phyloP scores from a whole-genome alignment of 2,329 filamentous ascomycete species.

The Myriosclerotinia curreyana region DNA sequence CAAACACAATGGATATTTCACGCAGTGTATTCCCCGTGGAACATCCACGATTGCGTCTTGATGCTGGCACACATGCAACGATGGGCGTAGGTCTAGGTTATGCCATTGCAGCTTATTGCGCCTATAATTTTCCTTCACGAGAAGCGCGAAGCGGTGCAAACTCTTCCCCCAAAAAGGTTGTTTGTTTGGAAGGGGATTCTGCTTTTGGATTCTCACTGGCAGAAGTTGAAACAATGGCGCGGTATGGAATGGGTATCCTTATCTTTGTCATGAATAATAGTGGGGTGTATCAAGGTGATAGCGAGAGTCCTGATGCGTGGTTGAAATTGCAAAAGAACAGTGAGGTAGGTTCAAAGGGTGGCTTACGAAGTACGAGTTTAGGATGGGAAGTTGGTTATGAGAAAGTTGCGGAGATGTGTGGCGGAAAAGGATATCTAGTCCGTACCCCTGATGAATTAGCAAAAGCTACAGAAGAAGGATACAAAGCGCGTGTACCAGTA shows the following conservation, averaged over 20 bases:
- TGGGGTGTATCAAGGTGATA: slow-evolving; percentile 49
- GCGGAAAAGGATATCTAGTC: slow-evolving; percentile 52
- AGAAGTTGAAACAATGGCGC: slow-evolving; percentile 55
- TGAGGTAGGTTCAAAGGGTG: slow-evolving; percentile 35
- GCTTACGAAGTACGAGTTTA: slow-evolving; percentile 49
- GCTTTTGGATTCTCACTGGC: slow-evolving; percentile 55
- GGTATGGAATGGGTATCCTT: slow-evolving; percentile 52
- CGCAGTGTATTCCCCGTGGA: slow-evolving; percentile 53
- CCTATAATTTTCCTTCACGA: slow-evolving; percentile 48
- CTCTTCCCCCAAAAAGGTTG: slow-evolving; percentile 47
- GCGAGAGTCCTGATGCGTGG: slow-evolving; percentile 43
- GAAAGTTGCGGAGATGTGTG: slow-evolving; percentile 53
- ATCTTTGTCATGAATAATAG: slow-evolving; percentile 57
- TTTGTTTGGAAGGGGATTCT: slow-evolving; percentile 54
- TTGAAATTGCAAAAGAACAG: slow-evolving; percentile 45
- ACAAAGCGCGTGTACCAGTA: slow-evolving; percentile 46
- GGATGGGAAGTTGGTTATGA: slow-evolving; percentile 55
- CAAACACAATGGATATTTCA: slow-evolving; percentile 61
- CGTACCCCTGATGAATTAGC: slow-evolving; percentile 51
- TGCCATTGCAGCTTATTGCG: slow-evolving; percentile 53
- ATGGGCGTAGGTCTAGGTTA: slow-evolving; percentile 59
- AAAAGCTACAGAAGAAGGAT: slow-evolving; percentile 50
- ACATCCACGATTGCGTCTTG: slow-evolving; percentile 53
- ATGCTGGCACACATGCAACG: slow-evolving; percentile 57
- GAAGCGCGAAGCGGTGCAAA: slow-evolving; percentile 39